Evolutionary conservation across 306 rosid genomes (phyloP).

Genomic region (Sechiopsis laciniata): DNA sequence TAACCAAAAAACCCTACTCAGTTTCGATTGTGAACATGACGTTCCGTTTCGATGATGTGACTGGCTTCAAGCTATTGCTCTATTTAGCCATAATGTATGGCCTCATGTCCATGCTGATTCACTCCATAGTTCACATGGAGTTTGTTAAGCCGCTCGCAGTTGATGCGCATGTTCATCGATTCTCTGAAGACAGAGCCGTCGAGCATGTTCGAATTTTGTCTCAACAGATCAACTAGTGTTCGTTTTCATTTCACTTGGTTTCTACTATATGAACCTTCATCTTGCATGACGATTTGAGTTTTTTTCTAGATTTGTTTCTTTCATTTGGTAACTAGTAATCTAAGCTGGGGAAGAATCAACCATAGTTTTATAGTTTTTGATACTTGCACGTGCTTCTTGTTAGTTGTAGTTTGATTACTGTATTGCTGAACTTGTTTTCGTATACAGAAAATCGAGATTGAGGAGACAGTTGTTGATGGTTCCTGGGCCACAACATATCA

Average conservation of each 20-base stretch:
- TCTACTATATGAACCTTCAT: too few relatives aligned
- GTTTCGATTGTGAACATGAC: conserved; percentile 34
- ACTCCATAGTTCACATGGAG: conserved; percentile 68
- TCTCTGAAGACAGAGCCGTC: conserved; percentile 82
- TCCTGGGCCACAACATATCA: conserved; percentile 68
- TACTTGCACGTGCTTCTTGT: neutral
- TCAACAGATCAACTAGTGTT: conserved; percentile 50
- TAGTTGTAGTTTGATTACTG: conserved; percentile 20
- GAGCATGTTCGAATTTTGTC: conserved; percentile 67
- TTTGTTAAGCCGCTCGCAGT: conserved; percentile 55
- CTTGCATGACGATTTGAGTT: too few relatives aligned
- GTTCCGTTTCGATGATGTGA: conserved; percentile 42
- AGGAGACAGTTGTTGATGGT: conserved; percentile 77
- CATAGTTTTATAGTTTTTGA: neutral
- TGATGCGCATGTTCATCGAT: conserved; percentile 73
- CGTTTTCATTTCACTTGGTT: neutral
- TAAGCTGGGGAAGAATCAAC: neutral
- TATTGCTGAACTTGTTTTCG: conserved; percentile 18
- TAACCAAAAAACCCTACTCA: too few relatives aligned
- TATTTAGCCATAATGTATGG: conserved; percentile 48
- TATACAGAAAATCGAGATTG: conserved; percentile 95
- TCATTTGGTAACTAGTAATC: neutral
- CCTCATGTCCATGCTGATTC: conserved; percentile 49
- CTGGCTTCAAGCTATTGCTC: conserved; percentile 60
- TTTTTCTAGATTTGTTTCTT: too few relatives aligned